Base-by-base conservation (phyloP, 75 land plant genomes). In the Azolla pinnata region DNA sequence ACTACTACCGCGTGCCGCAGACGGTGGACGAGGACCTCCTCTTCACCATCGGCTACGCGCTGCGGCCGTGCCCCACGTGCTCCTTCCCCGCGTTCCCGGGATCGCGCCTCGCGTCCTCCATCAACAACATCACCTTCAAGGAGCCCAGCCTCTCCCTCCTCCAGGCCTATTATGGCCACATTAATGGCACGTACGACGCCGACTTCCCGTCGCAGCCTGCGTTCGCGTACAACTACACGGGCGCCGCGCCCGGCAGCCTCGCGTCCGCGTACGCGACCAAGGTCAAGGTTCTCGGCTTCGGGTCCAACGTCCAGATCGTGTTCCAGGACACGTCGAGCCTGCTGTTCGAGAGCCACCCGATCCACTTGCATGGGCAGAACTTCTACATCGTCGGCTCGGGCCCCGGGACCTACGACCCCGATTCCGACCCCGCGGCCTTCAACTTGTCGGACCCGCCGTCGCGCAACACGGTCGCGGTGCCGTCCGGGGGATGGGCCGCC, bases 311-410 rank as follows among this genome's bases (percentile, higher is more conserved):
- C 19, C 59, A 73, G 38, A 23, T 73, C 24, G 66, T 73, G n/a
- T 62, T 45, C 9, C 75, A 73, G 73, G 66, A 53, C 29, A 73
- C 75, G 10, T 23, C 29, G 4, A 52, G 51, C 23, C 30, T 71
- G 61, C 12, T 49, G 31, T 66, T 35, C 24, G 72, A 73, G 1
- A 28, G 25, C 20, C 75, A 72, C 44, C 75, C 72, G 1, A 61
- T 68, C 60, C 75, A 73, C 38, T 66, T 73, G 14, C 75, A 73
- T 56, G 72, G 66, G 10, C 49, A 69, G 32, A 44, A 61, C 34
- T 73, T 73, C 29, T 69, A 62, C 29, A 56, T 61, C 2, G 66
- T 73, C 2, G 75, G 72, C 0, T 16, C 33, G 4, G 75, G 72
- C 33, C 61, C 29, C 29, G 75, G 75, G 19, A 73, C 71, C 40